Evolutionary conservation across 768 basidiomycete species (phyloP), one percentile per base, ranked within the genome.

Genomic region (Trametes sanguinea): DNA sequence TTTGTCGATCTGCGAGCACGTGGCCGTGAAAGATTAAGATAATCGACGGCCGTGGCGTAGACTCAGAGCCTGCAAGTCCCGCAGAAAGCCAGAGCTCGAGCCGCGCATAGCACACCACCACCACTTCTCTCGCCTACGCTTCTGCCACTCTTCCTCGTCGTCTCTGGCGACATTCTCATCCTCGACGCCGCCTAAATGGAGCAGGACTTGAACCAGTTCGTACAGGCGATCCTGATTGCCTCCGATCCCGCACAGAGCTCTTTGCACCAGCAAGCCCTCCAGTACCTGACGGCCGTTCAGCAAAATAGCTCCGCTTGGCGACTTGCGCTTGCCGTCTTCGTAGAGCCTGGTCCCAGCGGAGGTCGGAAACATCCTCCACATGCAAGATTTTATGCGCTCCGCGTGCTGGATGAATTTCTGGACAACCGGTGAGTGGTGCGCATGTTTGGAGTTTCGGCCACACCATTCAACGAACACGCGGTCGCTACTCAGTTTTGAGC

Each of bases 161-260:
- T 62, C 62, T 62, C 61, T 63, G 57, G 64, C 57, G 67, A 64
- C 66, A 63, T 54, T 8, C 51, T 54, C 51, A 39, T 42, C 52
- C 53, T 51, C 54, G 57, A 70, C 39, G 6, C 30, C 52, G 37
- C 39, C 39, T 11, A 27, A 42, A 92, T 92, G 91, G 87, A 91
- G 40, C 85, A 84, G 70, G 86, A 90, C 77, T 80, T 89, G 68
- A 84, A 88, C 67, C 88, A 85, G 72, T 80, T 91, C 65, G 85
- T 90, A 16, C 89, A 88, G 76, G 95, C 95, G 51, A 94, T 95
- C 75, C 78, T 83, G 71, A 89, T 96, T 76, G 95, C 94, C 53
- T 90, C 90, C 62, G 89, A 94, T 78, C 89, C 88, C 56, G 77
- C 80, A 13, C 89, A 87, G 74, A 79, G 77, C 57, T 73, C 82